A percentile compares a stretch with the other conserved stretches of the same genome.
These are phyloP conservation scores for Rhizodiscina lignyota DNA, from an alignment of 495 filamentous ascomycete species.

Conservation along the genomic window DNA sequence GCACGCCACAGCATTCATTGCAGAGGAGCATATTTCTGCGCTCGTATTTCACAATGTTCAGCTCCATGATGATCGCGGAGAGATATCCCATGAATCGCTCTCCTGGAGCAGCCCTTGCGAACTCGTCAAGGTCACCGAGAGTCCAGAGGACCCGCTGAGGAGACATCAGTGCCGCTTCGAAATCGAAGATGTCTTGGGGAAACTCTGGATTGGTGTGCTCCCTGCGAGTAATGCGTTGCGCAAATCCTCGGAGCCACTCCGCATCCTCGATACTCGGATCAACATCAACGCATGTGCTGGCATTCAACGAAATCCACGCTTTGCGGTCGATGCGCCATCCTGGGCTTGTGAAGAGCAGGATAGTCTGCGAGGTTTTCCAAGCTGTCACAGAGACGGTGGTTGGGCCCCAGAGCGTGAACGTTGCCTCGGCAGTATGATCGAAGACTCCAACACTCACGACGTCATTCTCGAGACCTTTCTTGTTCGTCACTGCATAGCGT, in stretches of 20 bases:
- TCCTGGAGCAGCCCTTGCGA: too few relatives aligned
- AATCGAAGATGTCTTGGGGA: slow-evolving; percentile 32
- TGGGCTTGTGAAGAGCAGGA: slow-evolving; percentile 39
- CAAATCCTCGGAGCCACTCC: slow-evolving; percentile 36
- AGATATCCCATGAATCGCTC: slow-evolving; percentile 40
- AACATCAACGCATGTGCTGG: slow-evolving; percentile 36
- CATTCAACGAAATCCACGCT: slow-evolving; percentile 26
- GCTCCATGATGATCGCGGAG: slow-evolving; percentile 36
- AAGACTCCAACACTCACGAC: slow-evolving; percentile 37
- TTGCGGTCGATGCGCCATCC: slow-evolving; percentile 21
- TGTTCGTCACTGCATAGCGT: slow-evolving; percentile 26
- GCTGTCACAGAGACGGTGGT: slow-evolving; percentile 27
- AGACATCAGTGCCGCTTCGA: slow-evolving; percentile 26
- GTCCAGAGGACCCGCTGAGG: slow-evolving; percentile 34
- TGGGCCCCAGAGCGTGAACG: slow-evolving; percentile 36
- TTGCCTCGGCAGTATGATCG: slow-evolving; percentile 39
- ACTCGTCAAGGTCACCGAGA: slow-evolving; percentile 43
- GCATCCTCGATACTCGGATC: slow-evolving; percentile 40
- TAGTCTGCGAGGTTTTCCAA: slow-evolving; percentile 36
- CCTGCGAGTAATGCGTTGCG: slow-evolving; percentile 30
- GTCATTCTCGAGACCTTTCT: slow-evolving; percentile 25
- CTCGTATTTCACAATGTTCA: slow-evolving; percentile 30
- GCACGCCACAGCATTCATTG: slow-evolving; percentile 42
- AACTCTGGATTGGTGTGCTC: slow-evolving; percentile 37
- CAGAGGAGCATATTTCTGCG: slow-evolving; percentile 34